Evolutionary conservation across 768 basidiomycete genomes (phyloP).

Genomic region (Podaxis sp.): DNA sequence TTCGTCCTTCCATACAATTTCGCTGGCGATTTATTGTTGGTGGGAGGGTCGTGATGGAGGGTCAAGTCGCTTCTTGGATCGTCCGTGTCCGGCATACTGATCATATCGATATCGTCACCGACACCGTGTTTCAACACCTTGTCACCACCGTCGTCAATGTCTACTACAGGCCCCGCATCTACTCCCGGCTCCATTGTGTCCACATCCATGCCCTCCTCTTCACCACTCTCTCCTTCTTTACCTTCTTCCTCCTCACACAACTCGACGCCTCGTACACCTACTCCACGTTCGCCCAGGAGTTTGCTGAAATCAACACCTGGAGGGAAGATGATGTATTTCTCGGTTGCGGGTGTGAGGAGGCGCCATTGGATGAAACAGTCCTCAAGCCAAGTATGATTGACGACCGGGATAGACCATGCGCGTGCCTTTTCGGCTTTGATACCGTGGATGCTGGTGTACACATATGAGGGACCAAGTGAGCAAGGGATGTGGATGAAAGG

Average conservation of each 20-base stretch:
- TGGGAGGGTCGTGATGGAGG: not conserved
- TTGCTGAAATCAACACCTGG: slow-evolving; percentile 63
- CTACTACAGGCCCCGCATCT: not conserved
- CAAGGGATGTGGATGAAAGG: not conserved
- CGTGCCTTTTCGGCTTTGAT: slow-evolving; percentile 73
- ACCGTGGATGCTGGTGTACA: slow-evolving; percentile 35
- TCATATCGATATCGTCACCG: slow-evolving; percentile 9
- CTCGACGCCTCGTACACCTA: slow-evolving; percentile 31
- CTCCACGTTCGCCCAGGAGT: slow-evolving; percentile 41
- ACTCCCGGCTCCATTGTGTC: not conserved
- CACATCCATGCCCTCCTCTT: slow-evolving; percentile 7
- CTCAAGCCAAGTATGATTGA: slow-evolving; percentile 91
- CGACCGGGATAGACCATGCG: slow-evolving; percentile 81
- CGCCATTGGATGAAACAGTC: slow-evolving; percentile 86
- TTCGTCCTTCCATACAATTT: slow-evolving; percentile 12
- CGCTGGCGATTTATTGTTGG: not conserved
- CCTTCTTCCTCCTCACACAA: slow-evolving; percentile 24
- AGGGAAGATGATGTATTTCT: slow-evolving; percentile 72
- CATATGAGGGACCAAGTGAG: not conserved
- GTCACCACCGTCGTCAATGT: not conserved
- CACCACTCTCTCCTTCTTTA: slow-evolving; percentile 19
- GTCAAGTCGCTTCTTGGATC: not conserved
- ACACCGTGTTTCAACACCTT: not conserved
- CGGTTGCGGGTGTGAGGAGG: slow-evolving; percentile 57
- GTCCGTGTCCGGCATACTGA: slow-evolving; percentile 14